Evolutionary conservation across 805 yeast genomes (phyloP).

Genomic region (Starmerella bombicola): DNA sequence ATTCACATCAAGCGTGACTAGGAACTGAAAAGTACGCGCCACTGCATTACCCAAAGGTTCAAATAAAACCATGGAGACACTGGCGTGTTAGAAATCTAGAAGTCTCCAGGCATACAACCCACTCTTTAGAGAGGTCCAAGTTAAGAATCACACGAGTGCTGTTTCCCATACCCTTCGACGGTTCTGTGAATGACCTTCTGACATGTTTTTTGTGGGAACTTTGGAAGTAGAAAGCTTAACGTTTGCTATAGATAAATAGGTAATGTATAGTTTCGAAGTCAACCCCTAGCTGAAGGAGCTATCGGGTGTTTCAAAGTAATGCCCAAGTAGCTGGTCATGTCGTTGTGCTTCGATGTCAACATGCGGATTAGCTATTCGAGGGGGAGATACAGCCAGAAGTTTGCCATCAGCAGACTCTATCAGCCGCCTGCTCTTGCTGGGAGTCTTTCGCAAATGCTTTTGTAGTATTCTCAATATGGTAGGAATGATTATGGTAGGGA

Average conservation of each 20-base stretch:
- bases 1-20: constrained; percentile 27
- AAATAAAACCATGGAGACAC: constrained; percentile 27
- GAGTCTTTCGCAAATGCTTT: background rate
- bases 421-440: background rate
- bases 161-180: background rate
- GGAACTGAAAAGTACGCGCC: constrained; percentile 23
- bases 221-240: too few relatives aligned
- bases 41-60: constrained; percentile 22
- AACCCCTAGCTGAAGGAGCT: too few relatives aligned
- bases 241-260: too few relatives aligned
- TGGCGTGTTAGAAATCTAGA: background rate
- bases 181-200: background rate
- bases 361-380: constrained; percentile 1
- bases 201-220: too few relatives aligned
- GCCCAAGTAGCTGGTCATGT: too few relatives aligned
- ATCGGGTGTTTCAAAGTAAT: too few relatives aligned
- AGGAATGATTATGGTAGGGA: constrained; percentile 28
- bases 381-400: constrained; percentile 1
- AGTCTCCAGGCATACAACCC: background rate
- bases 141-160: background rate
- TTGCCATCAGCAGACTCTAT: background rate
- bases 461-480: constrained; percentile 12
- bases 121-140: constrained; percentile 1
- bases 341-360: too few relatives aligned
- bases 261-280: too few relatives aligned